Evolutionary conservation across 345 rosid species (phyloP), one percentile per base, ranked within the genome.

Genomic region (Eucalyptus microcorys): DNA sequence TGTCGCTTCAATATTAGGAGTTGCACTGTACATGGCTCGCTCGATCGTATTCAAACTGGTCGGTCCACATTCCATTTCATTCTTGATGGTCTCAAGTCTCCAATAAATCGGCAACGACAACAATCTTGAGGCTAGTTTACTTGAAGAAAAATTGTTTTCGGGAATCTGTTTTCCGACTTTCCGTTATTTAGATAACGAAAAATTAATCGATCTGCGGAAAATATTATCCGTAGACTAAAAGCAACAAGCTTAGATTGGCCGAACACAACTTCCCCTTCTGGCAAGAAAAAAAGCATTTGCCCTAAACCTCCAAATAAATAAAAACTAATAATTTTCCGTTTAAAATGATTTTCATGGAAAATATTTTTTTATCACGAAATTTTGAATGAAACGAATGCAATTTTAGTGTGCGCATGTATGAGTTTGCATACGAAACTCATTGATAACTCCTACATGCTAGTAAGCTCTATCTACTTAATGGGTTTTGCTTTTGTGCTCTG

Each of bases 101-200:
- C 27, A 76, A 13, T 40, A 21, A 37, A 76, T 21, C 7, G 68
- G 4, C 7, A 37, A 13, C 47, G 21, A 21, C 83, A 40, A 15
- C 21, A 64, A 64, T n/a, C 19, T 64, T 32, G 15, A 2, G 47
- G 22, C 11, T 76, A 13, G 27, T 6, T 76, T 21, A 45, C 22
- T 40, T 1, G 15, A 76, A 76, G 8, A 37, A 64, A 52, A 52
- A 0, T 15, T n/a, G 5, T n/a, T 14, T 0, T 4, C 1, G 21
- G 27, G 42, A 19, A 40, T 76, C 42, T 40, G 9, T 21, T 40
- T 21, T 21, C 27, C 15, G 3, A 37, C 27, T 76, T 71, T 34
- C 7, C 14, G 0, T 34, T 22, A 24, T 76, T 76, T 76, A 27
- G 9, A 76, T 76, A 64, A n/a, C 1, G 6, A 5, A 64, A 59